Base-by-base conservation (phyloP, 495 filamentous ascomycete species). In the Schizothecium vesticola region DNA sequence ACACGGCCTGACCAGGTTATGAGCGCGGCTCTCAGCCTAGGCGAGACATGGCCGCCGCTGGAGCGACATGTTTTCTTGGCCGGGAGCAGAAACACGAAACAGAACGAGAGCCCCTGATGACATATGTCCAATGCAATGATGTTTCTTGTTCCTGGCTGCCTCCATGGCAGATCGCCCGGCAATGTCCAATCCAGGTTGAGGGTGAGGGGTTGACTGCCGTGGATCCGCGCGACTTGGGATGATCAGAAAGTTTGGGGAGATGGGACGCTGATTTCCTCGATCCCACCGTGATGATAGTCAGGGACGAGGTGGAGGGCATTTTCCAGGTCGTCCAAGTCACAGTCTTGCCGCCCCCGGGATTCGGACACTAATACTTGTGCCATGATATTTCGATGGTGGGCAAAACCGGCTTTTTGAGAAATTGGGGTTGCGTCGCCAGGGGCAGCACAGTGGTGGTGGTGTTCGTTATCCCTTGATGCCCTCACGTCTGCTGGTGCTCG, bases 11-110 rank as follows among this genome's bases (percentile, higher is more conserved):
- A n/a, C 43, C 43, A 51, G 43, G 43, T 51, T n/a, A n/a, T 51
- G 43, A 51, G 43, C 16, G 43, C 43, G 43, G 43, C 43, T 51
- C 43, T 51, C 43, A n/a, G n/a, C 43, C 43, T 28, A 19, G 43
- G 43, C 43, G 6, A 51, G 36, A 36, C 33, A 36, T 5, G 33
- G 55, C n/a, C n/a, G n/a, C n/a, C n/a, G n/a, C 19, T n/a, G 22
- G 63, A 36, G 65, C 57, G 57, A 66, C 65, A n/a, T 16, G 29
- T 66, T 51, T 51, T 66, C 65, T 29, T 26, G 65, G 65, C 61
- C 56, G 26, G 21, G 11, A 33, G 31, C 31, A 3, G 31, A 33
- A 33, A 33, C 31, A 43, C 33, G 19, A 43, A 43, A 43, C 33
- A 43, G 13, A 31, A 24, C 29, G 23, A 8, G 65, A 66, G 57